Conservation (phyloP, 2,329 filamentous ascomycete genomes). For the Claviceps quebecensis region DNA sequence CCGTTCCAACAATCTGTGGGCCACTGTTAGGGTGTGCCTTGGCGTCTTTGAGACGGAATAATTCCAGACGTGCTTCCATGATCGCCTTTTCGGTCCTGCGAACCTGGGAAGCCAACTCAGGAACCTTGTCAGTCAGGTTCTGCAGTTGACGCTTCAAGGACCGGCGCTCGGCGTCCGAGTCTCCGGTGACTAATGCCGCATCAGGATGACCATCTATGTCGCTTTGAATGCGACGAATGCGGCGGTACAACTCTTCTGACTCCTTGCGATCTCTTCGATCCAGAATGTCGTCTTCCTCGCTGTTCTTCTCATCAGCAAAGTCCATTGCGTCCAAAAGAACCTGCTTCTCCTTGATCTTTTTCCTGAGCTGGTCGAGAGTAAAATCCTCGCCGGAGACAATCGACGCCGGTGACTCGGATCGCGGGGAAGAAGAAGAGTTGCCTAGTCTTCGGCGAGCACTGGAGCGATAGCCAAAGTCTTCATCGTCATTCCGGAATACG, state of each 20-base stretch:
- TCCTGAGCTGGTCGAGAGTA: constrained; percentile 73
- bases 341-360: constrained; percentile 89
- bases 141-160: constrained; percentile 82
- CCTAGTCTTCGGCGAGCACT: constrained; percentile 80
- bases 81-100: constrained; percentile 84
- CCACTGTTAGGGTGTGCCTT: constrained; percentile 79
- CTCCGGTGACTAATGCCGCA: constrained; percentile 49
- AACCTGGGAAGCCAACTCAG: constrained; percentile 83
- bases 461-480: constrained; percentile 82
- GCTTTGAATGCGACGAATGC: constrained; percentile 81
- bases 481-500: constrained; percentile 92
- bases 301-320: constrained; percentile 79
- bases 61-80: constrained; percentile 76
- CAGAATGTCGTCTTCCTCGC: constrained; percentile 82
- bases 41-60: constrained; percentile 87
- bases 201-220: constrained; percentile 90
- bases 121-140: constrained; percentile 74
- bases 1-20: constrained; percentile 74
- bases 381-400: constrained; percentile 65
- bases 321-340: constrained; percentile 91
- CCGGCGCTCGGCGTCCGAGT: constrained; percentile 79
- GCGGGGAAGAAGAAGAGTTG: constrained; percentile 62
- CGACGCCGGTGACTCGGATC: constrained; percentile 61
- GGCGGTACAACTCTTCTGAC: constrained; percentile 84
- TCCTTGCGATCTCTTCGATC: constrained; percentile 84